A percentile compares a stretch with the other conserved stretches of the same genome.
Conservation (phyloP, 1,139 yeast genomes). For the Wickerhamomyces sp. region DNA sequence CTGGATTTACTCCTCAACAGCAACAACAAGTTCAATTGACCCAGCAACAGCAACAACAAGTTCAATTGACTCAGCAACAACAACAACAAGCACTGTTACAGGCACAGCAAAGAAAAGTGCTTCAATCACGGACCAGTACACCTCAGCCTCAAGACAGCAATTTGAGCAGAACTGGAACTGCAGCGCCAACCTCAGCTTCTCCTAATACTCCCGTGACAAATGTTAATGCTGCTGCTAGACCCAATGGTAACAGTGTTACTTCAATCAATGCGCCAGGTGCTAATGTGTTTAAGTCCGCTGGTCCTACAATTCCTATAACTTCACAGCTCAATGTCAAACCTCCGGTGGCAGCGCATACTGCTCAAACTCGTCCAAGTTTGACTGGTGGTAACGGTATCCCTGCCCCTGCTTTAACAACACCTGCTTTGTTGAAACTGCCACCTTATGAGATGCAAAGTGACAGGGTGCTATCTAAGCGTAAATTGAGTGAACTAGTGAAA, state of each 20-base stretch:
- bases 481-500: slow-evolving; percentile 78
- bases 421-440: slow-evolving; percentile 73
- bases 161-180: slow-evolving; percentile 7
- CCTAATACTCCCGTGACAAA: slow-evolving; percentile 30
- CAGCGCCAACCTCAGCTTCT: slow-evolving; percentile 20
- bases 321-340: slow-evolving; percentile 59
- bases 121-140: slow-evolving; percentile 17
- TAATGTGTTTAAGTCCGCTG: slow-evolving; percentile 59
- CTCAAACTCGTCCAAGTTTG: slow-evolving; percentile 71
- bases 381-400: slow-evolving; percentile 81
- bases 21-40: not conserved
- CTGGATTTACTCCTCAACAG: not conserved
- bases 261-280: slow-evolving; percentile 29
- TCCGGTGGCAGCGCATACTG: slow-evolving; percentile 57
- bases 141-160: slow-evolving; percentile 20
- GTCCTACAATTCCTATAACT: slow-evolving; percentile 72
- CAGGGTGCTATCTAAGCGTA: slow-evolving; percentile 82
- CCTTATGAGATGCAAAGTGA: slow-evolving; percentile 80
- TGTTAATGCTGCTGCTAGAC: slow-evolving; percentile 38
- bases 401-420: slow-evolving; percentile 64
- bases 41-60: slow-evolving; percentile 8
- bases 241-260: slow-evolving; percentile 20
- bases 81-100: slow-evolving; percentile 5
- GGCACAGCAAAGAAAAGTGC: slow-evolving; percentile 9
- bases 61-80: slow-evolving; percentile 12